Evolutionary conservation across 305 asterid species (phyloP), one percentile per base, ranked within the genome.

Genomic region (Solanum hybrid): DNA sequence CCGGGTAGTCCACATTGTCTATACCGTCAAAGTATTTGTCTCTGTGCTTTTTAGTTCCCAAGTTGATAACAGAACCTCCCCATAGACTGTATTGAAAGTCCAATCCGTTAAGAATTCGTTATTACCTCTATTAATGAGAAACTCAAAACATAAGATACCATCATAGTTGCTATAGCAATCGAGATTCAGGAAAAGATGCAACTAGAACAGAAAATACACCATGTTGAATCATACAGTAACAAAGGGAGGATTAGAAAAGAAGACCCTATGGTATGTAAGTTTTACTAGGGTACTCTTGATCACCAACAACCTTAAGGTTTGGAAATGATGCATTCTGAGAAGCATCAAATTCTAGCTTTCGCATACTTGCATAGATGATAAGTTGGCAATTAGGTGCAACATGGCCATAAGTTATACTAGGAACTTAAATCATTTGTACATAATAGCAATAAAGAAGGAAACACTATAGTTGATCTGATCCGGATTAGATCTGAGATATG

Each of bases 31-130:
- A 97, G 92, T 94, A 97, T 90, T 96, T 96, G 89, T 97, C 99
- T 90, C 92, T 92, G 90, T 97, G 99, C 92, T 95, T 97, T 91
- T 96, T 95, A 76, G 98, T 96, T 90, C 99, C 99, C 95, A 97
- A 93, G 94, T 97, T 97, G 92, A 97, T 94, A n/a, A 97, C 96
- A 87, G 99, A 97, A 89, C 99, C 99, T 92, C 99, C 99, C 99
- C 99, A 97, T 24, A 97, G 97, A 91, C 99, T 97, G 93, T 92
- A 90, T 67, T 26, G 42, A 88, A 88, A 89, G 10, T 85, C 31
- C 90, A 92, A 84, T 79, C 42, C 37, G 14, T 28, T 31, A 34
- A 78, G 78, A 57, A 80, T 87, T 46, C 2, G 11, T 22, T 34
- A 67, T 18, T 34, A 57, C 46, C 33, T 57, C 46, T 83, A 46